These are phyloP conservation scores for Phialophora expanda DNA, from an alignment of 2,329 filamentous ascomycete genomes.

Conservation along the genomic window DNA sequence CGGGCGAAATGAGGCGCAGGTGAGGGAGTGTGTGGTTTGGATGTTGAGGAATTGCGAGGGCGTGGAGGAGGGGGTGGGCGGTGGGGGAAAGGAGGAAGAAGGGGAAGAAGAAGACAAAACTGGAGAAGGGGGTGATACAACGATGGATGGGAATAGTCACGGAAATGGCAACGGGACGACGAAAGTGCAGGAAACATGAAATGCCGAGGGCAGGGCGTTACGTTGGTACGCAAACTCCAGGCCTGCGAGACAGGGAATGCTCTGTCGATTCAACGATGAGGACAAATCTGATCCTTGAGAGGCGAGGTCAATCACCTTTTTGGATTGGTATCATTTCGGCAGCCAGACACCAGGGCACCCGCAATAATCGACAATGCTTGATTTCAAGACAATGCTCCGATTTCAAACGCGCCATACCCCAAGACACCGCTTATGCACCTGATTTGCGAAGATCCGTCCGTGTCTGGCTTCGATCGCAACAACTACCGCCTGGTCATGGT, in stretches of 20 bases:
- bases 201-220: neutral
- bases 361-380: neutral
- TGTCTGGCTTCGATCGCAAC: neutral
- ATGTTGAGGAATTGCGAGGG: constrained; percentile 40
- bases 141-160: neutral
- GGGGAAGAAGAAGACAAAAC: neutral
- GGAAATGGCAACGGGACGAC: neutral
- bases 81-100: constrained; percentile 16
- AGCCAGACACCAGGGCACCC: neutral
- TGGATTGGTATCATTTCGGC: neutral
- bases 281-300: neutral
- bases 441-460: neutral
- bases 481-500: neutral
- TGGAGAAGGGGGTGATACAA: constrained; percentile 7
- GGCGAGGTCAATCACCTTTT: neutral
- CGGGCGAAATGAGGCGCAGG: constrained; percentile 16
- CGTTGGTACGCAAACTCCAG: neutral
- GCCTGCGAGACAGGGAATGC: neutral
- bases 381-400: neutral
- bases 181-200: constrained; percentile 15
- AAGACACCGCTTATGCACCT: neutral
- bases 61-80: constrained; percentile 22
- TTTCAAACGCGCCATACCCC: neutral
- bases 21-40: constrained; percentile 39
- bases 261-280: neutral